Percentiles rank a stretch among this genome's conserved stretches.
These are phyloP conservation scores for Stephania cephalantha DNA, from an alignment of 164 flowering plant species.

Conservation along the genomic window DNA sequence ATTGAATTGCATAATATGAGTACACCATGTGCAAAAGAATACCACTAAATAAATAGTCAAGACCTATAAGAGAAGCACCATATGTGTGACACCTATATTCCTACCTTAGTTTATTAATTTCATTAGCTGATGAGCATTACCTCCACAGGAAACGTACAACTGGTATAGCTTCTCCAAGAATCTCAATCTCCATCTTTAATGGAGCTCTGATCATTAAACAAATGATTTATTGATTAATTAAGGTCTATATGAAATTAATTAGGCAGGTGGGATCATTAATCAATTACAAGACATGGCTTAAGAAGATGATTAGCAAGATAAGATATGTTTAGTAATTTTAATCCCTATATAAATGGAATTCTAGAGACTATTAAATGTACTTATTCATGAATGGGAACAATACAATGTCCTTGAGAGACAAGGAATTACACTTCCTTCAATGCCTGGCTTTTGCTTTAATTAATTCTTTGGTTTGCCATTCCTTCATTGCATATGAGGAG, in stretches of 20 bases:
- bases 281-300: not conserved
- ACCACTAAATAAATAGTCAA: too few species aligned
- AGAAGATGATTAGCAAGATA: not conserved
- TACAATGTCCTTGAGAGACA: constrained; percentile 21
- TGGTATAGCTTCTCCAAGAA: not conserved
- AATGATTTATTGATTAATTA: not conserved
- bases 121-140: not conserved
- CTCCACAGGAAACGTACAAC: not conserved
- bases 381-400: constrained; percentile 11
- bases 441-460: constrained; percentile 14
- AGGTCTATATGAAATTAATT: not conserved
- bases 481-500: not conserved
- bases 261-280: constrained; percentile 3
- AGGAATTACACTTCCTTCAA: constrained; percentile 16
- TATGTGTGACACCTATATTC: not conserved
- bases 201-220: not conserved
- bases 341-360: not conserved
- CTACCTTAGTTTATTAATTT: not conserved
- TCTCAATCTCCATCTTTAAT: not conserved
- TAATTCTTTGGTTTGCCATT: constrained; percentile 1
- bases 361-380: not conserved
- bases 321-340: not conserved
- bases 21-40: too few species aligned
- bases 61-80: not conserved
- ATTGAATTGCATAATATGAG: too few species aligned